phyloP scores from a whole-genome alignment of 2,329 filamentous ascomycete species.

The Colletotrichum incanum region DNA sequence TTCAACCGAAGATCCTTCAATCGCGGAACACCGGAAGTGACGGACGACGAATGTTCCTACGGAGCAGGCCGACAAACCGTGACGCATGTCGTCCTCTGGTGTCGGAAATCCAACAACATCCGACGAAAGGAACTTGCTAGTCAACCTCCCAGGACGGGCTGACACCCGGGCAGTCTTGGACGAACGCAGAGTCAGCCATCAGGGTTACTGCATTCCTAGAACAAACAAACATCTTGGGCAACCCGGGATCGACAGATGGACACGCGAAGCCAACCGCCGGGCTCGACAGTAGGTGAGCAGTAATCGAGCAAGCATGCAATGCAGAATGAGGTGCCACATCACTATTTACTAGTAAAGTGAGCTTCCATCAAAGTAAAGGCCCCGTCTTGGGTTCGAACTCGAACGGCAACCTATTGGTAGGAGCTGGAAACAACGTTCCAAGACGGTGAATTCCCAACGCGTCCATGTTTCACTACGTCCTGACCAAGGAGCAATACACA shows the following conservation, averaged over 20 bases:
- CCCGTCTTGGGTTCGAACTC: neutral
- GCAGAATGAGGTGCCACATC: too few relatives aligned
- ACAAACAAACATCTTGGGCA: neutral
- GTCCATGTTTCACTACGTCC: neutral
- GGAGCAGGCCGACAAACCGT: neutral
- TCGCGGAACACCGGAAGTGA: neutral
- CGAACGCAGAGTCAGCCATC: neutral
- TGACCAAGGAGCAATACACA: neutral
- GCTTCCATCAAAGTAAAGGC: neutral
- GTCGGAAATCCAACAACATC: neutral
- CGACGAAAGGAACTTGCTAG: neutral
- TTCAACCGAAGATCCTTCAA: neutral
- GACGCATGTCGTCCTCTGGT: neutral
- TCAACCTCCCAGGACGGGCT: neutral
- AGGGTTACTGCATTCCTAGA: neutral
- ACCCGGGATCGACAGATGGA: neutral
- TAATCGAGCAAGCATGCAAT: neutral
- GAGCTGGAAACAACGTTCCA: neutral
- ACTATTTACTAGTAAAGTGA: neutral
- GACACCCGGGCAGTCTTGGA: neutral
- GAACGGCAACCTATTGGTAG: neutral
- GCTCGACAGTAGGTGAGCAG: neutral
- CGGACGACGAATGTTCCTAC: neutral
- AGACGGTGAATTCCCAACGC: neutral
- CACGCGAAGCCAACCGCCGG: neutral